Percentiles rank a stretch among this genome's conserved stretches.
These are phyloP conservation scores for Salvia miltiorrhiza DNA, from an alignment of 257 asterid genomes.

Conservation along the genomic window DNA sequence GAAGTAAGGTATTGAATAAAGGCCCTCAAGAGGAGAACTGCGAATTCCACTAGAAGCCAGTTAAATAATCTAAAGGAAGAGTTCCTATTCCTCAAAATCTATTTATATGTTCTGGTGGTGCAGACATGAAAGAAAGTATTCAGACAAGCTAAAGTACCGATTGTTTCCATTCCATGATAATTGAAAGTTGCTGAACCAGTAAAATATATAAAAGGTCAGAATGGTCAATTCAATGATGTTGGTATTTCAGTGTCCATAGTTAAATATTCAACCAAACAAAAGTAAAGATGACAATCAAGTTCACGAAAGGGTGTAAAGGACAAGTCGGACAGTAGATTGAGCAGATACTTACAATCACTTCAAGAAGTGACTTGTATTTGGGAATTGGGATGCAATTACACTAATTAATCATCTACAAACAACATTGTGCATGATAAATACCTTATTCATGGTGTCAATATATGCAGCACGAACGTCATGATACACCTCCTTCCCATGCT, in stretches of 20 bases:
- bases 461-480: constrained; percentile 93
- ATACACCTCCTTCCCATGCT: constrained; percentile 88
- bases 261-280: constrained; percentile 1
- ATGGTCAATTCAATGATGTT: not conserved
- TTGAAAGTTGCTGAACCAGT: constrained; percentile 2
- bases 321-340: not conserved
- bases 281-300: constrained; percentile 20
- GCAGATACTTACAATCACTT: constrained; percentile 7
- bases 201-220: not conserved
- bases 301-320: not conserved
- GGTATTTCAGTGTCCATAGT: not conserved
- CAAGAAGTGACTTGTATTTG: not conserved
- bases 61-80: constrained; percentile 3
- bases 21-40: not conserved
- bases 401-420: constrained; percentile 25
- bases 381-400: not conserved
- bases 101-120: not conserved
- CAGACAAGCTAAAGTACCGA: constrained; percentile 9
- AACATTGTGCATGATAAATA: constrained; percentile 32
- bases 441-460: constrained; percentile 98
- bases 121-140: constrained; percentile 7
- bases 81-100: constrained; percentile 1
- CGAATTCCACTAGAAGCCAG: not conserved
- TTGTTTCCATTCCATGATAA: not conserved
- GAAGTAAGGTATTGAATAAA: too few species aligned